Evolutionary conservation across 176 grass and related monocot genomes (phyloP).

Genomic region (Juncus effusus): DNA sequence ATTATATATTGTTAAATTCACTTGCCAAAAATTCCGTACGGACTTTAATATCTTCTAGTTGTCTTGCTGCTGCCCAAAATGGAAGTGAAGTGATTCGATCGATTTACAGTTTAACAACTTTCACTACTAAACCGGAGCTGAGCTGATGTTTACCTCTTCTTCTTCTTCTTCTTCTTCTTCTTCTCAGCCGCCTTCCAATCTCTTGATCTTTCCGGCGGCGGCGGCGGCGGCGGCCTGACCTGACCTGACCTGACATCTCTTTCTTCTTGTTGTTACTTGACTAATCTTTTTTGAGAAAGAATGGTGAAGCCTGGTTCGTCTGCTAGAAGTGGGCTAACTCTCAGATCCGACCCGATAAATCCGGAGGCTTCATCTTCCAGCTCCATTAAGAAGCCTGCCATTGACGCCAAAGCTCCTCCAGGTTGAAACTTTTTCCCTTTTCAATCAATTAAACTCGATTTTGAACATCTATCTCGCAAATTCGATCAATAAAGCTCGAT

Average conservation of each 20-base stretch:
- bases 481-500: no score
- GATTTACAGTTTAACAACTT: no score
- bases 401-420: conserved; percentile 6
- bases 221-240: background rate
- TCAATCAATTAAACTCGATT: no score
- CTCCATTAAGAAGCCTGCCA: conserved; percentile 5
- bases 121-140: no score
- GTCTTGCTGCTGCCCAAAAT: no score
- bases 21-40: no score
- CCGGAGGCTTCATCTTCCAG: conserved; percentile 9
- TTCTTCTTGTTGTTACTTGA: background rate
- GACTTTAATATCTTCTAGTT: no score
- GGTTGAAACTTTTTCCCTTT: background rate
- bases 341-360: conserved; percentile 14
- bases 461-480: no score
- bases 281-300: conserved; percentile 1
- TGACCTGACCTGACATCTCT: background rate
- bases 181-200: conserved; percentile 3
- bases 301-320: conserved; percentile 13
- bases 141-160: no score
- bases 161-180: conserved; percentile 1
- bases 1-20: no score
- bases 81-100: no score
- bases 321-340: background rate
- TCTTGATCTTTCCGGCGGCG: background rate